Percentiles rank a stretch among this genome's conserved stretches.
Conservation (phyloP, 352 stramenopile genomes). For the Phytopythium mirpurense region DNA sequence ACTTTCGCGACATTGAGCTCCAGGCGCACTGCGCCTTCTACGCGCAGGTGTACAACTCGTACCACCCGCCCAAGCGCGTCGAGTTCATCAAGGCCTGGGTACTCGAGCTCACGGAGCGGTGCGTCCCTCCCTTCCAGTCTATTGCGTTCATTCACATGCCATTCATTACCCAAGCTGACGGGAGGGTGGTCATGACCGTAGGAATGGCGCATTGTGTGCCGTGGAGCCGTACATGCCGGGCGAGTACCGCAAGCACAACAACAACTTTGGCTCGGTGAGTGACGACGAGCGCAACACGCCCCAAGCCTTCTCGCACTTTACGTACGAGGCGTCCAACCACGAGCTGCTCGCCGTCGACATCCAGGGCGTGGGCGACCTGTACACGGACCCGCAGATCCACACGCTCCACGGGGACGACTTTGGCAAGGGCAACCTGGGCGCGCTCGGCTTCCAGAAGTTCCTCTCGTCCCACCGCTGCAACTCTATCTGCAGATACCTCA, state of each 20-base stretch:
- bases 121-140: not conserved
- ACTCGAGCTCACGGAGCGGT: slow-evolving; percentile 62
- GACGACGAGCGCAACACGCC: slow-evolving; percentile 77
- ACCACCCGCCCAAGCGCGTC: slow-evolving; percentile 67
- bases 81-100: slow-evolving; percentile 78
- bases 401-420: slow-evolving; percentile 75
- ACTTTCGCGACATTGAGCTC: slow-evolving; percentile 85
- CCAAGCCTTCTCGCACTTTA: slow-evolving; percentile 91
- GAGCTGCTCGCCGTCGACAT: slow-evolving; percentile 93
- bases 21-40: slow-evolving; percentile 77
- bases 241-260: slow-evolving; percentile 84
- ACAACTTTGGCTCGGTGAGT: slow-evolving; percentile 80
- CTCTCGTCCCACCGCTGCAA: slow-evolving; percentile 77
- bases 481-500: slow-evolving; percentile 72
- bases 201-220: slow-evolving; percentile 21
- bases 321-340: slow-evolving; percentile 88
- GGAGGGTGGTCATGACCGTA: too few relatives aligned
- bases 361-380: slow-evolving; percentile 93
- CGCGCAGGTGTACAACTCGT: slow-evolving; percentile 75
- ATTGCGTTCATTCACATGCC: too few relatives aligned
- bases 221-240: slow-evolving; percentile 75
- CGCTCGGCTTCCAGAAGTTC: slow-evolving; percentile 69
- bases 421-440: slow-evolving; percentile 71
- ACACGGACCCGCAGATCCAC: slow-evolving; percentile 95
- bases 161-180: too few relatives aligned